Evolutionary conservation across 148 eudicot species (phyloP), one percentile per base, ranked within the genome.

Genomic region (Cornus controversa): DNA sequence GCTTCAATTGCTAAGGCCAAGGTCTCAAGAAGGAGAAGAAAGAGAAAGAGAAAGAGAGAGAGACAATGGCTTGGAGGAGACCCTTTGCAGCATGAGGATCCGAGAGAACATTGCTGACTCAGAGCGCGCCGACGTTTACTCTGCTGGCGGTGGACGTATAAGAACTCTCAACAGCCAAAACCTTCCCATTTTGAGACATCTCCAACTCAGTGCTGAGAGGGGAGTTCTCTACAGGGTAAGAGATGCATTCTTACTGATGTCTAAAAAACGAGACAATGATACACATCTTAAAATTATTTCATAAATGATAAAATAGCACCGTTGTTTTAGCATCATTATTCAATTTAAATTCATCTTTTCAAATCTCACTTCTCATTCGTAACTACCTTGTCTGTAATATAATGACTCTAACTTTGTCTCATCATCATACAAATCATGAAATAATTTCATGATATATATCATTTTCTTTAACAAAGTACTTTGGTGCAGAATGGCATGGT

Each of bases 141-240:
- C 74, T 26, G 71, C 80, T 0, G 20, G 63, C 5, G 87, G 63
- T 23, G 82, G 82, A 0, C 71, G 85, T 2, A 23, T 75, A 11
- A 54, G 50, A 54, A 69, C 72, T 28, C n/a, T 76, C 34, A 79
- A 82, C 22, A 69, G 80, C 74, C 80, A 66, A 40, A 79, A 66
- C 6, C 78, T 85, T 8, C 87, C 87, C 13, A 71, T 85, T 50
- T 78, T 85, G 23, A 69, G 26, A 50, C 11, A 64, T 15, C 36
- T 85, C 26, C 75, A 65, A 23, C 72, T 85, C 24, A 85, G 78
- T 40, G 87, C 85, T 26, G 76, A 72, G 50, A 67, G 78, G 54
- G 82, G 80, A 36, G 66, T 67, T 26, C 87, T 85, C 53, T 76
- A 85, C 73, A 76, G 29, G 81, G 87, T 84, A 83, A 47, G 34